Base-by-base conservation (phyloP, 495 filamentous ascomycete genomes). In the Aspergillus coremiiformis region DNA sequence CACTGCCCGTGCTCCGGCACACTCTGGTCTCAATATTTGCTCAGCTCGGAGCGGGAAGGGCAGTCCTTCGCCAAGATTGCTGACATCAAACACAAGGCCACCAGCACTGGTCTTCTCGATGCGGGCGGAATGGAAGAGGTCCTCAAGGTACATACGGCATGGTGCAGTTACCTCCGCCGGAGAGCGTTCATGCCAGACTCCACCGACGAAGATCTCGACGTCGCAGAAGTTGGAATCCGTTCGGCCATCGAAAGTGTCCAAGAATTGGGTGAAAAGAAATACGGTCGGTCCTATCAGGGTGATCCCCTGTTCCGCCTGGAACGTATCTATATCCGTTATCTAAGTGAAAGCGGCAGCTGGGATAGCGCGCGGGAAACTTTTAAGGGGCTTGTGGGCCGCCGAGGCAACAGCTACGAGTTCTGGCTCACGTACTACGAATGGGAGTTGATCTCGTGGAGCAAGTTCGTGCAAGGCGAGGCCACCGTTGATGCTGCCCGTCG, bases 1-100 rank as follows among this genome's bases (percentile, higher is more conserved):
- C 90, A 96, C 66, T 91, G 90, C 52, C 92, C 93, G 2, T 95
- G 89, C 87, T 94, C 88, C 14, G 91, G 93, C 19, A 77, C 81
- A 19, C 74, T 97, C 9, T 98, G 93, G 93, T 85, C 91, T 4
- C 83, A 90, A 54, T 89, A 90, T 53, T 82, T 98, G 15, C 68
- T 96, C 44, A 85, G 81, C 17, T 83, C 87, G 10, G 93, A 96
- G 70, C 79, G 82, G 27, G 84, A 85, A 47, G 78, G 81, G 14
- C 77, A 82, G 58, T 72, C 82, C 2, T 95, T 90, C 58, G 66
- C 82, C n/a, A 84, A 84, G 23, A 87, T 97, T 37, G 86, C 91
- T 55, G 74, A 82, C 29, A 89, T 96, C 62, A 98, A 98, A 64
- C 89, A 97, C 63, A 85, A 80, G 42, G 93, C 93, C 3, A 96